Base-by-base conservation (phyloP, 2,329 filamentous ascomycete genomes). In the Aspergillus ruber region DNA sequence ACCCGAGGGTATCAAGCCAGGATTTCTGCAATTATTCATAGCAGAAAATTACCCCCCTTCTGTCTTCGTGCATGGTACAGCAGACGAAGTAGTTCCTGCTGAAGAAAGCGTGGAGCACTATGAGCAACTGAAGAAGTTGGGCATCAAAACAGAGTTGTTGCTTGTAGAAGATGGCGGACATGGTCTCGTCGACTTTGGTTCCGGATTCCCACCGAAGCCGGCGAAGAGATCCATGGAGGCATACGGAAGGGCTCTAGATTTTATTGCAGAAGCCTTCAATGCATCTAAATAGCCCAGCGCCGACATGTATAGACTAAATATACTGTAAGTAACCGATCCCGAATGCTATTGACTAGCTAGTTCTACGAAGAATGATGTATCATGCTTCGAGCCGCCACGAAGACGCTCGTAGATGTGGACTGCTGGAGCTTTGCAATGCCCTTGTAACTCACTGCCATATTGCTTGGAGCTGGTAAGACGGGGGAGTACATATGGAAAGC, bases 41-140 rank as follows among this genome's bases (percentile, higher is more conserved):
- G 41, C 21, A 1, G 44, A 20, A 15, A 43, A 44, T 12, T 51
- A 58, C 38, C 55, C 56, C 6, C 56, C 56, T 6, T 50, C 51
- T 8, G 46, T 57, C 12, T 54, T 58, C 35, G 55, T 58, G 41
- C 56, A 58, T 47, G 56, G 56, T 0, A 50, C 48, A 4, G 50
- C 47, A 3, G 56, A 58, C 44, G 56, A 58, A 41, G 56, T 57
- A n/a, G 56, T 58, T 10, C 44, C 51, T 1, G 48, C 46, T 12
- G 35, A 48, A n/a, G 56, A 58, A 38, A 57, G 56, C 32, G 23
- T 45, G 7, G 35, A 50, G 15, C 56, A 58, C 2, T 25, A 57
- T 36, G 49, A 56, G 18, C 53, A 54, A 42, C 39, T 58, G 21
- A 41, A 38, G 21, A 21, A 33, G 10, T 13, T 57, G 20, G 55